Evolutionary conservation across 495 filamentous ascomycete genomes (phyloP).

Genomic region (Terfezia boudieri): DNA sequence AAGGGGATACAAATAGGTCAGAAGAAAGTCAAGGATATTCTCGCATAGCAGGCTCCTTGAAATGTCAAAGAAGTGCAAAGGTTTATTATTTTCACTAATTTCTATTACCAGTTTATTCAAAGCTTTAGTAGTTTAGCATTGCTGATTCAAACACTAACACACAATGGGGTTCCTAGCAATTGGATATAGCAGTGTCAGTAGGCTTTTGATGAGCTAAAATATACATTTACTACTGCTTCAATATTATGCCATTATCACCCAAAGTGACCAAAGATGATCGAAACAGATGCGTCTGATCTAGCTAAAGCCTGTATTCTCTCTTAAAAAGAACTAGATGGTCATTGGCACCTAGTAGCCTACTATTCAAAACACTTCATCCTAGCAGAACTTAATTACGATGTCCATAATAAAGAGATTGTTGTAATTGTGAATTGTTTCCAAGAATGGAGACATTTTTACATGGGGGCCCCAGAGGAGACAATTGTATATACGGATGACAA

Average conservation of each 20-base stretch:
- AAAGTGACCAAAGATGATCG: background rate
- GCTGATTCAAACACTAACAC: background rate
- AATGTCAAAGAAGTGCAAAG: slow-evolving; percentile 2
- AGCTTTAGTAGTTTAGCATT: background rate
- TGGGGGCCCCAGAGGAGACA: slow-evolving; percentile 2
- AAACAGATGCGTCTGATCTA: slow-evolving; percentile 2
- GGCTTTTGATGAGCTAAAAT: background rate
- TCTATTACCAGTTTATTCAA: background rate
- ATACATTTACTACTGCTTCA: background rate
- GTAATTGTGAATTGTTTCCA: slow-evolving; percentile 12
- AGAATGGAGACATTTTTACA: slow-evolving; percentile 14
- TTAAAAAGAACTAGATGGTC: background rate
- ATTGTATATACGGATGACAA: slow-evolving; percentile 12
- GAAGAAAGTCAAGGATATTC: background rate
- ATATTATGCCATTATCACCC: slow-evolving; percentile 2
- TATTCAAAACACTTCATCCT: slow-evolving; percentile 1
- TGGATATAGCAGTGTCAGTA: background rate
- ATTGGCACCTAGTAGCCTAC: slow-evolving; percentile 2
- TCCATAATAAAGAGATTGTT: slow-evolving; percentile 2
- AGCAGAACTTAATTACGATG: slow-evolving; percentile 1
- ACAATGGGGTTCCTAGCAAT: background rate
- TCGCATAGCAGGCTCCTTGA: background rate
- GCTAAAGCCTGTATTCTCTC: background rate
- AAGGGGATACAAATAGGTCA: background rate
- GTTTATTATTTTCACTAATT: slow-evolving; percentile 2